These are phyloP conservation scores for Nakazawaea molendinolei DNA, from an alignment of 805 yeast species.

Conservation along the genomic window DNA sequence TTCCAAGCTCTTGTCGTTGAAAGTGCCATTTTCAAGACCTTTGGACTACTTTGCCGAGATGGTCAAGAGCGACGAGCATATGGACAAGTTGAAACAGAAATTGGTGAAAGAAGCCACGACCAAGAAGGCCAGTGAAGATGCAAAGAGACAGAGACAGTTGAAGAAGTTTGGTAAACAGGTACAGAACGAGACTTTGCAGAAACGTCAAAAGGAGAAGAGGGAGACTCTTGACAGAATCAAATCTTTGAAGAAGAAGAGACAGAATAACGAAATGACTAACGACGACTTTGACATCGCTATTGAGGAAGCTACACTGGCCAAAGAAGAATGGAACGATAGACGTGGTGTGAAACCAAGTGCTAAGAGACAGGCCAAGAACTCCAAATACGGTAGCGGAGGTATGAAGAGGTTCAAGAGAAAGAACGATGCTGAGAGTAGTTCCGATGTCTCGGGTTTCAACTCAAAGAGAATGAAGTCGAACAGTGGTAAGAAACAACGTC, in stretches of 20 bases:
- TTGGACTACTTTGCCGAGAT: slow-evolving; percentile 96
- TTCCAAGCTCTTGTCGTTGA: slow-evolving; percentile 53
- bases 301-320: slow-evolving; percentile 77
- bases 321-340: slow-evolving; percentile 34
- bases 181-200: slow-evolving; percentile 87
- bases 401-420: slow-evolving; percentile 65
- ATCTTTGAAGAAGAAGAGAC: slow-evolving; percentile 84
- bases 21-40: slow-evolving; percentile 89
- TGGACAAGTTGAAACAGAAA: slow-evolving; percentile 85
- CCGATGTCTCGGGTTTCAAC: slow-evolving; percentile 57
- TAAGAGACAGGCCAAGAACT: slow-evolving; percentile 64
- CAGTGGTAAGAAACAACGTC: slow-evolving; percentile 29
- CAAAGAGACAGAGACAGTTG: slow-evolving; percentile 87
- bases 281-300: slow-evolving; percentile 87
- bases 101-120: slow-evolving; percentile 68
- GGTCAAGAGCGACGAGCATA: slow-evolving; percentile 96
- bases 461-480: slow-evolving; percentile 43
- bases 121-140: slow-evolving; percentile 88
- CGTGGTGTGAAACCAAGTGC: slow-evolving; percentile 41
- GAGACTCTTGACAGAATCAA: slow-evolving; percentile 88
- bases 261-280: slow-evolving; percentile 59
- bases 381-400: slow-evolving; percentile 76
- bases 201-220: slow-evolving; percentile 87
- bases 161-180: slow-evolving; percentile 98
- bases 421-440: slow-evolving; percentile 67